Base-by-base conservation (phyloP, 140 eudicot species). In the Ambrosia hybrid region DNA sequence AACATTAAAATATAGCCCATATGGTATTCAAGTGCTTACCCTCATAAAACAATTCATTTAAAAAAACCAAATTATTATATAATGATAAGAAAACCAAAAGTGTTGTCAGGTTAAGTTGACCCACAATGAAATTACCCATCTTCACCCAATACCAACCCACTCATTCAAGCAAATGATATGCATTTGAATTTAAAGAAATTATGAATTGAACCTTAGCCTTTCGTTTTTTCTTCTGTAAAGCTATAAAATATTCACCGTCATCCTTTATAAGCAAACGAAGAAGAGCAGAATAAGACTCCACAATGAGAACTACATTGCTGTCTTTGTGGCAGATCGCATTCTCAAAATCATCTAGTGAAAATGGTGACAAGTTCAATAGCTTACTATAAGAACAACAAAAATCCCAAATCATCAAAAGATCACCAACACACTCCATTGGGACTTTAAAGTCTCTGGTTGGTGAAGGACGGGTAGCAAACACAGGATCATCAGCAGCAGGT, bases 321-420 rank as follows among this genome's bases (percentile, higher is more conserved):
- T 88, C 97, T 80, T 86, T 94, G 60, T 82, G 79, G 76, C 96
- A 88, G 16, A 94, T 70, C 5, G 97, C 92, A 67, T 83, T 88
- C 67, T 90, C 97, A 80, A 94, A 90, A 79, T 94, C 96, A 75
- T 90, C 91, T 33, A 94, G 78, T n/a, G 97, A 81, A 78, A 85
- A 94, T 10, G 88, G 91, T 4, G 82, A 84, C 80, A 94, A 80
- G 61, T 79, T 72, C 77, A 94, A 77, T 12, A 88, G 77, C 87
- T 85, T 84, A 64, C 96, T 80, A 57, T 84, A 94, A 52, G 91
- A 90, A 43, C 83, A 64, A 76, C 97, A 94, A 65, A 94, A 94
- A 71, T 90, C 96, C 99, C 99, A 94, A 63, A 84, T 88, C 99
- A 94, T 90, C 82, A 94, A 76, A 49, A 88, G 79, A 79, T 88